Conservation (phyloP, 2,329 filamentous ascomycete genomes). For the Epichloe sibirici region DNA sequence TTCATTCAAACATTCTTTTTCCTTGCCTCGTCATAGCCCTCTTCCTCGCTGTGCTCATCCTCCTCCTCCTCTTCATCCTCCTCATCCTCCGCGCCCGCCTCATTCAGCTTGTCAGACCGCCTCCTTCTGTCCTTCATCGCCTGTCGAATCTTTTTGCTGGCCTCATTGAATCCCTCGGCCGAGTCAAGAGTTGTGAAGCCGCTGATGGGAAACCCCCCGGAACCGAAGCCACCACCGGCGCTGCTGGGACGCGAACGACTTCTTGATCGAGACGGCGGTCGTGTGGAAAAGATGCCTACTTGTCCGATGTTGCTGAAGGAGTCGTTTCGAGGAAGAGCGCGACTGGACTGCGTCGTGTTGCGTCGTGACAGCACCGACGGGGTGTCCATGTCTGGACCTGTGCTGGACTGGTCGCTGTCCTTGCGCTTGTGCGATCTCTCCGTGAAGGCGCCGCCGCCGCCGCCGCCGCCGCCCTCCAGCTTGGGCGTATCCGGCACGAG, state of each 20-base stretch:
- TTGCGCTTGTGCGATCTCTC: conserved; percentile 21
- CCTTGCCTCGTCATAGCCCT: conserved; percentile 29
- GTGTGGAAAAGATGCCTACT: conserved; percentile 81
- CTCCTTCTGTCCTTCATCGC: conserved; percentile 60
- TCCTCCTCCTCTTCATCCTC: conserved; percentile 24
- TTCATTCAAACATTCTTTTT: conserved; percentile 27
- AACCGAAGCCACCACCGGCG: conserved; percentile 48
- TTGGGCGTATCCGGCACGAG: conserved; percentile 48
- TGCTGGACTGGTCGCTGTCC: conserved; percentile 38
- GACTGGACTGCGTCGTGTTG: conserved; percentile 42
- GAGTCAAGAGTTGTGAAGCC: conserved; percentile 57
- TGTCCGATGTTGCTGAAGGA: conserved; percentile 83
- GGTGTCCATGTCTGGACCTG: conserved; percentile 24
- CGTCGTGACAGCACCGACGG: conserved; percentile 29
- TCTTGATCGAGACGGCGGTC: conserved; percentile 68
- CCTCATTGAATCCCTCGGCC: conserved; percentile 65
- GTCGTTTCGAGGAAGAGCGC: conserved; percentile 67
- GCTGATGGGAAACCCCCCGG: conserved; percentile 51
- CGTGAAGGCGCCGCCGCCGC: conserved; percentile 13
- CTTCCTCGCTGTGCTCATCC: conserved; percentile 30
- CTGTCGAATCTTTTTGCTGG: conserved; percentile 69
- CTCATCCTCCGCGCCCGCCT: conserved; percentile 24
- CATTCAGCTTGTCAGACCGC: conserved; percentile 33
- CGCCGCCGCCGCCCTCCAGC: conserved; percentile 19
- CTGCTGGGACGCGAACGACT: conserved; percentile 61